Conservation (phyloP, 139 green algal genomes). For the Chlamydomonas urium region DNA sequence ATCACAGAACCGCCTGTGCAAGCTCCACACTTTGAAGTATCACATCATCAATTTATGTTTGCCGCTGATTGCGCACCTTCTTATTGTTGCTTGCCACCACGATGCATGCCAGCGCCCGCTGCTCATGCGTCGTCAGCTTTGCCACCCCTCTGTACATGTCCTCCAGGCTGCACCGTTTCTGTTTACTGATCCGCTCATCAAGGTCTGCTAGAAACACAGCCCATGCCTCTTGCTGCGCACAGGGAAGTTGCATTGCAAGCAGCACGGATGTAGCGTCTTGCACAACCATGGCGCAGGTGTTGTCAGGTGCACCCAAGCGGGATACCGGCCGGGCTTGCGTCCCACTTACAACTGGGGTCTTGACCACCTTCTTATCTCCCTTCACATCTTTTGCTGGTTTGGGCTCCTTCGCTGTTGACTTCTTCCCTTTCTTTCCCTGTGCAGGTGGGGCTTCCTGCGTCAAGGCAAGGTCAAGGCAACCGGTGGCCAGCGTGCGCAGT, state of each 20-base stretch:
- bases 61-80: constrained; percentile 23
- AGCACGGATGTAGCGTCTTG: background rate
- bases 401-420: background rate
- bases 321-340: background rate
- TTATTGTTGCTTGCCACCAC: constrained; percentile 25
- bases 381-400: constrained; percentile 1
- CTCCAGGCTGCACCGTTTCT: constrained; percentile 15
- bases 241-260: background rate
- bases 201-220: constrained; percentile 18
- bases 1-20: background rate
- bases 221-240: constrained; percentile 21
- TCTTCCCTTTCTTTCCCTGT: constrained; percentile 15
- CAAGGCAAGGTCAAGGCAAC: background rate
- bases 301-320: background rate
- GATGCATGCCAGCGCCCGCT: constrained; percentile 13
- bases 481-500: background rate
- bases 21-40: background rate
- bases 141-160: constrained; percentile 20
- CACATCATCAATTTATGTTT: background rate
- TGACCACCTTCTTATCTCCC: constrained; percentile 1
- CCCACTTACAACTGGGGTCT: constrained; percentile 16
- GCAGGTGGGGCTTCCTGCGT: no score
- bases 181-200: constrained; percentile 25
- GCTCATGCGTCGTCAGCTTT: constrained; percentile 11
- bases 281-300: background rate